Evolutionary conservation across 202 grass and related monocot genomes (phyloP), one percentile per base, ranked within the genome.

Genomic region (Sporobolus alterniflorus): DNA sequence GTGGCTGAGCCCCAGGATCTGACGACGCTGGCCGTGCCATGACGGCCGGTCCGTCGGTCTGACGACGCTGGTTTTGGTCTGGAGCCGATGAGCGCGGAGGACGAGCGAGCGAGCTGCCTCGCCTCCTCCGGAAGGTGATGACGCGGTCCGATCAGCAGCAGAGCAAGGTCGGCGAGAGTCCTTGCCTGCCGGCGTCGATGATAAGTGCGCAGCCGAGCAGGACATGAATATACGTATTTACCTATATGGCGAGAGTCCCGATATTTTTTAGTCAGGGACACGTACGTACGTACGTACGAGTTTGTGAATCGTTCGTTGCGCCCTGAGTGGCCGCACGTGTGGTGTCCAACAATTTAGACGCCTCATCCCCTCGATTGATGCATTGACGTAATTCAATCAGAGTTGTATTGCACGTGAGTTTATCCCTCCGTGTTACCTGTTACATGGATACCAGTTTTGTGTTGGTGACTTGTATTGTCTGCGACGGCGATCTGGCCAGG

Each of bases 1-100:
- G 72, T 98, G 93, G 96, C 32, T 96, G 18, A 71, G 52, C 17
- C 83, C 55, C 0, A 88, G 89, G 84, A 60, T 91, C 18, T 91
- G 79, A 94, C 13, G 68, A 1, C 32, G 33, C 0, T 10, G 16
- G 3, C 24, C 17, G 28, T n/a, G 11, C 20, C 57, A 14, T n/a
- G 11, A 0, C 4, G 4, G 12, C 15, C 31, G n/a, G 44, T 50
- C 21, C 3, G 49, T 67, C 36, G 48, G 22, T 57, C 22, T 12
- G 54, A 57, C 2, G 42, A 74, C 15, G 63, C 62, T 5, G 18
- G 65, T 36, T 87, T 69, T 61, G 26, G 57, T 61, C 57, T 11
- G 5, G 57, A 18, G 44, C 87, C 14, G 85, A 69, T 2, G 75
- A 74, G 41, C 75, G 51, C 31, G 41, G 77, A 80, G 77, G 75